Percentiles rank a stretch among this genome's conserved stretches.
Conservation (phyloP, 176 grass and related monocot genomes). For the Tillandsia fasciculata region DNA sequence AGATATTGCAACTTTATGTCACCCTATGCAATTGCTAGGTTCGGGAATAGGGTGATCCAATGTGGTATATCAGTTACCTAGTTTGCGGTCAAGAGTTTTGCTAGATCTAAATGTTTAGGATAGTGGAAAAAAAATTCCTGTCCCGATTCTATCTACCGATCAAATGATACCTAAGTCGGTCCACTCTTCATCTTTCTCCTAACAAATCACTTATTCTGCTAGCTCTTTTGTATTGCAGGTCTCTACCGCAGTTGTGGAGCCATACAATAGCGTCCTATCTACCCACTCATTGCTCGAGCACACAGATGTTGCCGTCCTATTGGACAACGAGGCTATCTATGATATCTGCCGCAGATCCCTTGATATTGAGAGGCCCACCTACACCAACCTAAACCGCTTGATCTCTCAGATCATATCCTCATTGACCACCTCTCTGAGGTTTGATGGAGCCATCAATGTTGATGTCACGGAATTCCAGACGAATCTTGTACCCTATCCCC, state of each 20-base stretch:
- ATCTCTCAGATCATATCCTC: slow-evolving; percentile 97
- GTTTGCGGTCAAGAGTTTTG: no score
- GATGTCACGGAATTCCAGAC: slow-evolving; percentile 96
- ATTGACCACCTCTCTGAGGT: slow-evolving; percentile 85
- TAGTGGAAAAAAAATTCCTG: no score
- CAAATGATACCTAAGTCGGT: not conserved
- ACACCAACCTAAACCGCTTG: slow-evolving; percentile 92
- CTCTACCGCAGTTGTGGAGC: slow-evolving; percentile 97
- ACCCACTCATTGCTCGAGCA: slow-evolving; percentile 98
- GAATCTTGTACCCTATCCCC: slow-evolving; percentile 89
- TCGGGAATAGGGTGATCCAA: no score
- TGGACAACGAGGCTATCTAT: slow-evolving; percentile 94
- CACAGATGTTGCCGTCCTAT: slow-evolving; percentile 73
- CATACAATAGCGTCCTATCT: slow-evolving; percentile 96
- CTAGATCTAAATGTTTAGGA: no score
- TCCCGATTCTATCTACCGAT: no score
- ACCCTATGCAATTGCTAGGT: no score
- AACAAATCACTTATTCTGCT: not conserved
- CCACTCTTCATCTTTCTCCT: not conserved
- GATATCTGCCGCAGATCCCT: slow-evolving; percentile 93
- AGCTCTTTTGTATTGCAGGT: slow-evolving; percentile 50
- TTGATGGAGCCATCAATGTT: slow-evolving; percentile 95
- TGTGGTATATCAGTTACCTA: no score
- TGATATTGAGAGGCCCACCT: slow-evolving; percentile 92
- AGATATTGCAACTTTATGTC: no score